Base-by-base conservation (phyloP, 768 basidiomycete genomes). In the Kwoniella newhampshirensis region DNA sequence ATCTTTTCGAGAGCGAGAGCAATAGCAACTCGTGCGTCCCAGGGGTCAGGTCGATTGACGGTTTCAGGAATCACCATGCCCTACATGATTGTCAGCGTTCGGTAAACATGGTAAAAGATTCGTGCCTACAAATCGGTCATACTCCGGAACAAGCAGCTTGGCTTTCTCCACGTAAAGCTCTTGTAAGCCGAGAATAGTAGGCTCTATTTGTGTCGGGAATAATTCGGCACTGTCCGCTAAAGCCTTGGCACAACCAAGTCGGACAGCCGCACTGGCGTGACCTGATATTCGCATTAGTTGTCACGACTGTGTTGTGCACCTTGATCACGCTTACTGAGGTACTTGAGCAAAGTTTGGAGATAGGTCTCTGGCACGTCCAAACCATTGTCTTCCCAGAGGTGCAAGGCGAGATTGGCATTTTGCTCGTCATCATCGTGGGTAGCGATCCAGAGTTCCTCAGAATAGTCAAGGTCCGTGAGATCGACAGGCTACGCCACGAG, bases 311-410 rank as follows among this genome's bases (percentile, higher is more conserved):
- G 40, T 37, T n/a, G 23, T 18, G 18, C 2, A 11, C 11, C 13
- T 46, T 42, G 18, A 25, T 30, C 5, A 41, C 20, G 68, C 81
- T 43, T 72, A 90, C 92, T 87, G 17, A 97, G 80, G 66, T 84
- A 89, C 0, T 72, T 73, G 11, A 88, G 69, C 12, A 98, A 78
- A 42, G 81, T 80, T 0, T 75, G 70, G 0, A 90, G 74, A 76
- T 84, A 84, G 5, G 75, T 74, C 62, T 91, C 89, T 0, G 87
- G 84, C 9, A 93, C 84, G 67, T 96, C 91, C 35, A 97, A 75
- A 3, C 90, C 93, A 62, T 98, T 98, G 61, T 97, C 96, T 52
- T 96, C 94, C 93, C 93, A 98, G 9, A 89, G 77, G 60, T 86
- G 84, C 21, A 79, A 78, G 15, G 93, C 92, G 37, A 97, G 78